phyloP scores from a whole-genome alignment of 108 stramenopile species.

The Epithemia pelagica region DNA sequence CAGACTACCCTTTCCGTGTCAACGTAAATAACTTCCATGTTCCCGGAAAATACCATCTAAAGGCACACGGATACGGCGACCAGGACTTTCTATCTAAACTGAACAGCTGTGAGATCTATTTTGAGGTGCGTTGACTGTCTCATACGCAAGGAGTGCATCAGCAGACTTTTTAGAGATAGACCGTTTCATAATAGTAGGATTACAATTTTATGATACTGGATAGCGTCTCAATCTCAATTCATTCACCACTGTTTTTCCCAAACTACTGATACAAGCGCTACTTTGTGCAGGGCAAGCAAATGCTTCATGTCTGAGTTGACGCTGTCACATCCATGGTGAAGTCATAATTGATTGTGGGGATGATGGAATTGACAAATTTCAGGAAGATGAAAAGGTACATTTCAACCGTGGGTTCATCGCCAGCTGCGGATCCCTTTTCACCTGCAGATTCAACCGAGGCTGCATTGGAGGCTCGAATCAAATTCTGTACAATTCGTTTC shows the following conservation, averaged over 20 bases:
- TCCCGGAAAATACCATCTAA: background rate
- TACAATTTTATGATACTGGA: too few species aligned
- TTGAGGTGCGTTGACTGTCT: too few species aligned
- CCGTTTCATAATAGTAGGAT: too few species aligned
- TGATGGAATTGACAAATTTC: constrained; percentile 96
- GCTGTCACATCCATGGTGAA: constrained; percentile 95
- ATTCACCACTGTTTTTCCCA: too few species aligned
- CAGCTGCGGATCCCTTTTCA: constrained; percentile 17
- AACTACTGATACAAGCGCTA: too few species aligned
- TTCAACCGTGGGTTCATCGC: constrained; percentile 66
- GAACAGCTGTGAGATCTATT: background rate
- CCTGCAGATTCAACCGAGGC: background rate
- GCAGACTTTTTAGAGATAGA: too few species aligned
- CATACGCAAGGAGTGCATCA: too few species aligned
- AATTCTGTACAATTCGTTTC: constrained; percentile 92
- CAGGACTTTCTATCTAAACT: background rate
- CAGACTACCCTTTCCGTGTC: background rate
- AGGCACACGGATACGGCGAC: background rate
- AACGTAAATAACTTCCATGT: background rate
- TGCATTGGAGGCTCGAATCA: constrained; percentile 38
- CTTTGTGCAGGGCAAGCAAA: too few species aligned
- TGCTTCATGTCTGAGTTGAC: constrained; percentile 48
- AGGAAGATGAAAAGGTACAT: constrained; percentile 98
- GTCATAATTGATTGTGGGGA: constrained; percentile 99
- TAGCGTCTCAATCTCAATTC: too few species aligned